Conservation (phyloP, 768 basidiomycete species). For the Amanita polypyramis region DNA sequence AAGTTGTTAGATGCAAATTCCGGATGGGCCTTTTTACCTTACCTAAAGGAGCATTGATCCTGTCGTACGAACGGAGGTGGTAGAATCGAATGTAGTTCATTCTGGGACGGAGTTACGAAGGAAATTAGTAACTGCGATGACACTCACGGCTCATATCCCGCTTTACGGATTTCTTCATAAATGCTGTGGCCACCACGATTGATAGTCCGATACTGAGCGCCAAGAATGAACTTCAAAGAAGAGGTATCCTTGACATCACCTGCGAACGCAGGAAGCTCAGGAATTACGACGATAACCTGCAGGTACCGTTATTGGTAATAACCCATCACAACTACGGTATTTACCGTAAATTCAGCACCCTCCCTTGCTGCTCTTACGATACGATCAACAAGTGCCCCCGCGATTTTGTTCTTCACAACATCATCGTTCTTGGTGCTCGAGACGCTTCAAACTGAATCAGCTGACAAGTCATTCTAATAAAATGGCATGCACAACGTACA, state of each 20-base stretch:
- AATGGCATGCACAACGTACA: slow-evolving; percentile 36
- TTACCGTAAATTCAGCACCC: slow-evolving; percentile 69
- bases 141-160: slow-evolving; percentile 70
- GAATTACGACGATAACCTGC: slow-evolving; percentile 79
- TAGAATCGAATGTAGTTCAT: slow-evolving; percentile 84
- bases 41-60: slow-evolving; percentile 73
- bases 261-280: slow-evolving; percentile 86
- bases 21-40: slow-evolving; percentile 13
- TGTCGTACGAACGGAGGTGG: slow-evolving; percentile 85
- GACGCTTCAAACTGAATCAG: slow-evolving; percentile 39
- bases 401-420: slow-evolving; percentile 76
- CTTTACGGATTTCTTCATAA: slow-evolving; percentile 70
- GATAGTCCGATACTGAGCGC: slow-evolving; percentile 79
- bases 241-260: slow-evolving; percentile 63
- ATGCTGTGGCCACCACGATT: slow-evolving; percentile 84
- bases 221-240: slow-evolving; percentile 75
- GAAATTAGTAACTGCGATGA: not conserved
- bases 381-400: slow-evolving; percentile 69
- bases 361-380: slow-evolving; percentile 71
- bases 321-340: not conserved
- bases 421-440: slow-evolving; percentile 56
- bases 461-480: slow-evolving; percentile 5
- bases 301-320: not conserved
- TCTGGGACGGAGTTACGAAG: slow-evolving; percentile 23
- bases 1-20: not conserved